These are phyloP conservation scores for Lachancea dasiensis DNA, from an alignment of 805 yeast genomes.

Conservation along the genomic window DNA sequence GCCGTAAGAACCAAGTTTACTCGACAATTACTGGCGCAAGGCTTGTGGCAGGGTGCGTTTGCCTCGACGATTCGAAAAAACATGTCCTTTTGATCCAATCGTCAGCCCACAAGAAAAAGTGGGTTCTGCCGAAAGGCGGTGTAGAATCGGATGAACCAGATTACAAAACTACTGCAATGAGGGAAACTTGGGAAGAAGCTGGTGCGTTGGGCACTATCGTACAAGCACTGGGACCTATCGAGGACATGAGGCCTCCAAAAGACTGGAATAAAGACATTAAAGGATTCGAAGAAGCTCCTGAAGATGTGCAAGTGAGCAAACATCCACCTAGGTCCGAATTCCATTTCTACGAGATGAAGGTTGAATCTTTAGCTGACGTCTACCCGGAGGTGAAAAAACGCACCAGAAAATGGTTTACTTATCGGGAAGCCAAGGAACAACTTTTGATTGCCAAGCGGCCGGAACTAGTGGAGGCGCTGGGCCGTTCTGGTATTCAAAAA, in stretches of 20 bases:
- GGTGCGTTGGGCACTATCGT: slow-evolving; percentile 70
- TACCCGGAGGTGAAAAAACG: slow-evolving; percentile 77
- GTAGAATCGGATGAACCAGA: slow-evolving; percentile 73
- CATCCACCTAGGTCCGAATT: slow-evolving; percentile 76
- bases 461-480: slow-evolving; percentile 60
- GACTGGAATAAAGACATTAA: slow-evolving; percentile 34
- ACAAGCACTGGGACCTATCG: slow-evolving; percentile 54
- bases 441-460: slow-evolving; percentile 53
- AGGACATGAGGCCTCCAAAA: slow-evolving; percentile 51
- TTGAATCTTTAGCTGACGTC: slow-evolving; percentile 44
- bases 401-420: slow-evolving; percentile 69
- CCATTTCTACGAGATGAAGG: slow-evolving; percentile 76
- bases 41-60: slow-evolving; percentile 88
- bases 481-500: slow-evolving; percentile 43
- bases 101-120: slow-evolving; percentile 55
- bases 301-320: slow-evolving; percentile 25
- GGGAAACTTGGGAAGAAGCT: slow-evolving; percentile 98
- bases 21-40: slow-evolving; percentile 63
- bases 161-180: slow-evolving; percentile 48
- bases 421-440: slow-evolving; percentile 58
- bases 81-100: slow-evolving; percentile 78
- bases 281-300: slow-evolving; percentile 18
- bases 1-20: slow-evolving; percentile 56
- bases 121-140: slow-evolving; percentile 97
- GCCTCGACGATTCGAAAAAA: slow-evolving; percentile 49